Conservation (phyloP, 2,329 filamentous ascomycete genomes). For the Neocucurbitaria cava region DNA sequence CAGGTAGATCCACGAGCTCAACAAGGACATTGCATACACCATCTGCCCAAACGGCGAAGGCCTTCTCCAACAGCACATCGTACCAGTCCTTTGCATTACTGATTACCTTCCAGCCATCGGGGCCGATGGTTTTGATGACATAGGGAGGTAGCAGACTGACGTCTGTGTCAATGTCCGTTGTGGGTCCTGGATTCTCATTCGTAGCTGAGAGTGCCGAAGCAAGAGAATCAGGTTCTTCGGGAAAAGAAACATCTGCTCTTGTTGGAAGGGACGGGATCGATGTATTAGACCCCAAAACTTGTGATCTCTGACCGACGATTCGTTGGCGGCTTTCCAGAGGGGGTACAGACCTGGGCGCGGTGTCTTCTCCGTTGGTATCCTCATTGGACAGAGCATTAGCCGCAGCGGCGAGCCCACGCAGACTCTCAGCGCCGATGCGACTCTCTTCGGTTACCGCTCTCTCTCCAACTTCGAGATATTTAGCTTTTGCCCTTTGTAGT, state of each 20-base stretch:
- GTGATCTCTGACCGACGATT: neutral
- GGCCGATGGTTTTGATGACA: slow-evolving; percentile 32
- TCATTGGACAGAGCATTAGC: slow-evolving; percentile 37
- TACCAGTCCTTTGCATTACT: slow-evolving; percentile 34
- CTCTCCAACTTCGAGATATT: slow-evolving; percentile 18
- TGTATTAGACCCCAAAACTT: neutral
- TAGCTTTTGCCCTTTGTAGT: slow-evolving; percentile 16
- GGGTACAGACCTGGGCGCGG: neutral
- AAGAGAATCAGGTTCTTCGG: neutral
- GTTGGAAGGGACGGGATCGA: neutral
- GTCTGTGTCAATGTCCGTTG: neutral
- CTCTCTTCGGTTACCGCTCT: neutral
- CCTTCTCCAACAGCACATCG: slow-evolving; percentile 32
- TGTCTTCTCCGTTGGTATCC: neutral
- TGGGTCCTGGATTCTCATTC: neutral
- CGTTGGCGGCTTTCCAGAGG: neutral
- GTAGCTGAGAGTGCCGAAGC: neutral
- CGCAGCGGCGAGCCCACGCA: slow-evolving; percentile 42
- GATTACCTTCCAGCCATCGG: slow-evolving; percentile 31
- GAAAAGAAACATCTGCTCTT: neutral
- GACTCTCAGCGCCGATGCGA: slow-evolving; percentile 24
- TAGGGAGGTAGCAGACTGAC: slow-evolving; percentile 15
- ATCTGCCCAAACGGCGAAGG: slow-evolving; percentile 40
- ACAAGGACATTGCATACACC: slow-evolving; percentile 41
- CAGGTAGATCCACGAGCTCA: slow-evolving; percentile 19